Conservation (phyloP, 2,329 filamentous ascomycete species). For the Fusarium tuaranense region DNA sequence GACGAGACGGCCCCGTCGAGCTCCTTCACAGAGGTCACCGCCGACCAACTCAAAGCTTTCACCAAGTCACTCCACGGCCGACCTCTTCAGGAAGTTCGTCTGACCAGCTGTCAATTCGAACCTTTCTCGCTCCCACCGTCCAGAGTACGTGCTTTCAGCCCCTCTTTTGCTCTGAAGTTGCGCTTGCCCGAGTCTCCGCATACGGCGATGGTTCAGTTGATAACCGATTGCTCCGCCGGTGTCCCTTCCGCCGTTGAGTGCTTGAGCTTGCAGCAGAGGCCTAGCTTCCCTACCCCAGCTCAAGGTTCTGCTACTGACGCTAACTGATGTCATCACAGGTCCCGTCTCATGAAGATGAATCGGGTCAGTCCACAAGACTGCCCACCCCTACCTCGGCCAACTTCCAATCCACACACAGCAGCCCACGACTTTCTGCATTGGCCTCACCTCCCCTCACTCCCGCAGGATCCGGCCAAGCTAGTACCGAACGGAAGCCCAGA, state of each 20-base stretch:
- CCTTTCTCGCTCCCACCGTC: slow-evolving; percentile 89
- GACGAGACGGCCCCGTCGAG: slow-evolving; percentile 38
- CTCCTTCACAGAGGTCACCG: slow-evolving; percentile 58
- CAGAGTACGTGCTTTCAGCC: slow-evolving; percentile 70
- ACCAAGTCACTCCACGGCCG: slow-evolving; percentile 78
- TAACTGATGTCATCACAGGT: slow-evolving; percentile 58
- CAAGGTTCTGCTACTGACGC: slow-evolving; percentile 38
- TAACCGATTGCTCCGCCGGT: neutral
- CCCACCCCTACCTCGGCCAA: slow-evolving; percentile 74
- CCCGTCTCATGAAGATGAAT: slow-evolving; percentile 70
- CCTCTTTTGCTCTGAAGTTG: slow-evolving; percentile 20
- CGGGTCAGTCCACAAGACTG: slow-evolving; percentile 70
- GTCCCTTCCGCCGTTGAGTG: neutral
- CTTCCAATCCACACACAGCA: slow-evolving; percentile 74
- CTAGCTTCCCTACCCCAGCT: slow-evolving; percentile 1
- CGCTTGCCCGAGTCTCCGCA: slow-evolving; percentile 6
- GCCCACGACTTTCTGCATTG: slow-evolving; percentile 76
- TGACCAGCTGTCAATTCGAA: slow-evolving; percentile 91
- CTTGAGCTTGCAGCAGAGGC: neutral
- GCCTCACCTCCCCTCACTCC: slow-evolving; percentile 93
- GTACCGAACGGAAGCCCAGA: slow-evolving; percentile 46
- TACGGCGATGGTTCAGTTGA: neutral
- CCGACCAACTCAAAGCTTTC: slow-evolving; percentile 77
- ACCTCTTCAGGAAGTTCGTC: slow-evolving; percentile 82
- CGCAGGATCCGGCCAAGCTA: slow-evolving; percentile 71